A percentile compares a stretch with the other conserved stretches of the same genome.
phyloP scores from a whole-genome alignment of 1,284 basidiomycete genomes.

The Stygiomarasmius scandens region DNA sequence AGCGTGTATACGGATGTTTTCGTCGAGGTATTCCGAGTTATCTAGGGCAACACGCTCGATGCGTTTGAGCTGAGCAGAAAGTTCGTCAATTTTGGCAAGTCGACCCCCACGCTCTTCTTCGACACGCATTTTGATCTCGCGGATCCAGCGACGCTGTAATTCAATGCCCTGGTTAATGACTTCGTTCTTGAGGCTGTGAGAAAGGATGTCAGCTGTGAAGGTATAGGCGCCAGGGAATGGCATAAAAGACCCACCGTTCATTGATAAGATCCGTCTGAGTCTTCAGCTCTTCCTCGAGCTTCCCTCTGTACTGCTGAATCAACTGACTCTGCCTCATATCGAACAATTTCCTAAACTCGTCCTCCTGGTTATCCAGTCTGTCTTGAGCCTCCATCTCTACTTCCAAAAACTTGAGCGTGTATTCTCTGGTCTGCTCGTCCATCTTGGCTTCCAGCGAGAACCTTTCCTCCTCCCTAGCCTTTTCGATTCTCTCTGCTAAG shows the following conservation, averaged over 20 bases:
- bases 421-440: slow-evolving; percentile 84
- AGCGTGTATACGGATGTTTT: slow-evolving; percentile 85
- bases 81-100: slow-evolving; percentile 91
- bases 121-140: slow-evolving; percentile 93
- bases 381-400: slow-evolving; percentile 85
- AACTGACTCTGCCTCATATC: slow-evolving; percentile 80
- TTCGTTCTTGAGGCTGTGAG: slow-evolving; percentile 83
- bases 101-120: slow-evolving; percentile 97
- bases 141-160: slow-evolving; percentile 94
- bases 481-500: slow-evolving; percentile 79
- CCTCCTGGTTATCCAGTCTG: slow-evolving; percentile 85
- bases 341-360: slow-evolving; percentile 83
- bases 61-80: slow-evolving; percentile 88
- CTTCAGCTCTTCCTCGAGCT: slow-evolving; percentile 85
- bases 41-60: slow-evolving; percentile 91
- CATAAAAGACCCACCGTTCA: slow-evolving; percentile 79
- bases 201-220: too few species aligned
- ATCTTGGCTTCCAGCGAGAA: slow-evolving; percentile 76
- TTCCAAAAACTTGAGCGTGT: slow-evolving; percentile 81
- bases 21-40: slow-evolving; percentile 88
- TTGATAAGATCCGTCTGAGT: slow-evolving; percentile 94
- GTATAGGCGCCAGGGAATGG: slow-evolving; percentile 7
- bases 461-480: slow-evolving; percentile 83
- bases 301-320: slow-evolving; percentile 81
- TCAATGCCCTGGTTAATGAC: slow-evolving; percentile 97